Percentiles rank a stretch among this genome's conserved stretches.
Conservation (phyloP, 2,329 filamentous ascomycete species). For the Trichoderma sp. region DNA sequence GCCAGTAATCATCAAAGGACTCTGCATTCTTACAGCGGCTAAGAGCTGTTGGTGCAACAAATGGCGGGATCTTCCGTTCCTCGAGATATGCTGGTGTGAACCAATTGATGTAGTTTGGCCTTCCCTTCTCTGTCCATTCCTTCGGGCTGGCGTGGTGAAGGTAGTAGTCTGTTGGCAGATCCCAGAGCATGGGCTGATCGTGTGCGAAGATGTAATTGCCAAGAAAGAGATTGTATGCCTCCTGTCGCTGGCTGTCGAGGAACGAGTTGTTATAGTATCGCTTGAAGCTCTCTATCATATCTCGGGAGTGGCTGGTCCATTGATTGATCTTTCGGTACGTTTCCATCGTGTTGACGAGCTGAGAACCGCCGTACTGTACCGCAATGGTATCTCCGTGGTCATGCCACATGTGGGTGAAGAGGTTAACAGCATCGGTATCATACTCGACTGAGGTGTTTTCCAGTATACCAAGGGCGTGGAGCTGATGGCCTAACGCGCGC, state of each 20-base stretch:
- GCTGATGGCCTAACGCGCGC: constrained; percentile 83
- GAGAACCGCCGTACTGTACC: constrained; percentile 94
- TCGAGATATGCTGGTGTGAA: constrained; percentile 72
- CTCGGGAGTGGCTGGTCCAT: constrained; percentile 94
- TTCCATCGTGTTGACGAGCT: constrained; percentile 98
- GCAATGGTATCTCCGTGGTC: constrained; percentile 97
- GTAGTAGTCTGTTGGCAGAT: constrained; percentile 91
- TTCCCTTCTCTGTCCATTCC: constrained; percentile 60
- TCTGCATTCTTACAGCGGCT: constrained; percentile 45
- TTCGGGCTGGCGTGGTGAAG: constrained; percentile 86
- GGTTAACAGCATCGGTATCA: constrained; percentile 91
- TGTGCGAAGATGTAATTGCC: constrained; percentile 90
- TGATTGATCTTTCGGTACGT: constrained; percentile 99
- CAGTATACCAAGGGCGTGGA: constrained; percentile 87
- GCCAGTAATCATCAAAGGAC: constrained; percentile 90
- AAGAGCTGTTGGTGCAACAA: constrained; percentile 37
- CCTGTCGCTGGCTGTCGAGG: constrained; percentile 93
- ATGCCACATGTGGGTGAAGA: constrained; percentile 98
- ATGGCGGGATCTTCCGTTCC: constrained; percentile 54
- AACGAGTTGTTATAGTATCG: constrained; percentile 99
- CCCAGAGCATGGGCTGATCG: constrained; percentile 94
- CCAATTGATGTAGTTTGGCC: constrained; percentile 82
- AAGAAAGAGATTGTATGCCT: constrained; percentile 95
- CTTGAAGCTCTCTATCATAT: constrained; percentile 99
- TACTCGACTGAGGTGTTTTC: constrained; percentile 77